Percentiles rank a stretch among this genome's conserved stretches.
Conservation (phyloP, 2,329 filamentous ascomycete genomes). For the Hymenoscyphus occultus region DNA sequence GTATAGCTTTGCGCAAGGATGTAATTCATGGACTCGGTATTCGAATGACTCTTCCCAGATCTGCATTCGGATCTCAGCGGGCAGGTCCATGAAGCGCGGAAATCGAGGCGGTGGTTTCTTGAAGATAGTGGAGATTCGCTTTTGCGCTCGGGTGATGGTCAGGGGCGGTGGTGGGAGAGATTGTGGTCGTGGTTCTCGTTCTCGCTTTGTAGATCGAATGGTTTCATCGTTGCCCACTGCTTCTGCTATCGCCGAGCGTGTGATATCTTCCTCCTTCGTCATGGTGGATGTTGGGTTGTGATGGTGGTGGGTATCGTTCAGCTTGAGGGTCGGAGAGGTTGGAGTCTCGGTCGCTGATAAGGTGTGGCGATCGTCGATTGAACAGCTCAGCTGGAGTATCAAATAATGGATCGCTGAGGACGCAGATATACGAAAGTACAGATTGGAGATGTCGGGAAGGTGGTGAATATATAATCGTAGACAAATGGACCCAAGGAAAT, state of each 20-base stretch:
- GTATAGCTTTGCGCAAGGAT: slow-evolving; percentile 34
- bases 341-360: neutral
- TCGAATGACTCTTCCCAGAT: slow-evolving; percentile 31
- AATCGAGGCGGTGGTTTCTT: slow-evolving; percentile 21
- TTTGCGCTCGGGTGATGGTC: slow-evolving; percentile 59
- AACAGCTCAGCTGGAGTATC: neutral
- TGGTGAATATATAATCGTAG: neutral
- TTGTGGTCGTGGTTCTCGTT: neutral
- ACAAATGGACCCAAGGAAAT: neutral
- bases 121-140: slow-evolving; percentile 46
- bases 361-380: neutral
- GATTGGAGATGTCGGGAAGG: neutral
- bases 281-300: neutral
- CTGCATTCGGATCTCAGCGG: slow-evolving; percentile 30
- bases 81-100: slow-evolving; percentile 26
- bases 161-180: neutral
- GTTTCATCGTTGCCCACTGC: neutral
- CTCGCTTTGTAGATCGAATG: neutral
- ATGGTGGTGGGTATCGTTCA: neutral
- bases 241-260: neutral
- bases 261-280: neutral
- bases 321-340: neutral
- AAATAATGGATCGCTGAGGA: neutral
- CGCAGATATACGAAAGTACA: neutral
- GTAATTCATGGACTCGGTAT: slow-evolving; percentile 33